Conservation (phyloP, 805 yeast species). For the Vanderwaltozyma yarrowii region DNA sequence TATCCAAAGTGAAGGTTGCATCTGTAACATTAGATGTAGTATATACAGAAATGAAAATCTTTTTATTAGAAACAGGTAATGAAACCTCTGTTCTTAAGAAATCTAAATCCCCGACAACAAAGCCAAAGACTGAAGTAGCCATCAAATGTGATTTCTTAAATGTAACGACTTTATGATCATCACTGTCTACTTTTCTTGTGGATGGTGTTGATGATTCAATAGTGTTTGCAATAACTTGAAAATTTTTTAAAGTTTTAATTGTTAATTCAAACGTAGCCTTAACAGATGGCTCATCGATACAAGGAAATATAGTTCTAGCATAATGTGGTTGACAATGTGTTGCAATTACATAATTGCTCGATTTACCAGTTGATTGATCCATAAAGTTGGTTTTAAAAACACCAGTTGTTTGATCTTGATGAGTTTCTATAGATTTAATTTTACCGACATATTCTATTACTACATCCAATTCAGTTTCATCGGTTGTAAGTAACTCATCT, state of each 20-base stretch:
- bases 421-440: slow-evolving; percentile 40
- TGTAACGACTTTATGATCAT: slow-evolving; percentile 25
- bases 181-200: not conserved
- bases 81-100: slow-evolving; percentile 31
- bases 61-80: slow-evolving; percentile 6
- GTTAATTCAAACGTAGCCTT: slow-evolving; percentile 44
- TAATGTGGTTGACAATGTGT: slow-evolving; percentile 67
- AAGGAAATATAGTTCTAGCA: slow-evolving; percentile 56
- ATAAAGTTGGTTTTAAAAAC: slow-evolving; percentile 58
- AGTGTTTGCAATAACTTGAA: slow-evolving; percentile 42
- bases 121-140: slow-evolving; percentile 55
- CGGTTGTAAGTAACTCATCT: not conserved
- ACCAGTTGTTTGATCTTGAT: slow-evolving; percentile 50
- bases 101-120: slow-evolving; percentile 60
- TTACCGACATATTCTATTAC: slow-evolving; percentile 41
- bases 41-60: slow-evolving; percentile 42
- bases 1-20: slow-evolving; percentile 41
- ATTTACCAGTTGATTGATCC: slow-evolving; percentile 38
- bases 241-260: slow-evolving; percentile 35
- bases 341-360: slow-evolving; percentile 46
- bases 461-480: not conserved
- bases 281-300: slow-evolving; percentile 52
- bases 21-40: slow-evolving; percentile 39
- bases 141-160: slow-evolving; percentile 51
- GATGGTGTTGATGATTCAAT: not conserved